Conservation (phyloP, 352 stramenopile species). For the Peronospora destructor region DNA sequence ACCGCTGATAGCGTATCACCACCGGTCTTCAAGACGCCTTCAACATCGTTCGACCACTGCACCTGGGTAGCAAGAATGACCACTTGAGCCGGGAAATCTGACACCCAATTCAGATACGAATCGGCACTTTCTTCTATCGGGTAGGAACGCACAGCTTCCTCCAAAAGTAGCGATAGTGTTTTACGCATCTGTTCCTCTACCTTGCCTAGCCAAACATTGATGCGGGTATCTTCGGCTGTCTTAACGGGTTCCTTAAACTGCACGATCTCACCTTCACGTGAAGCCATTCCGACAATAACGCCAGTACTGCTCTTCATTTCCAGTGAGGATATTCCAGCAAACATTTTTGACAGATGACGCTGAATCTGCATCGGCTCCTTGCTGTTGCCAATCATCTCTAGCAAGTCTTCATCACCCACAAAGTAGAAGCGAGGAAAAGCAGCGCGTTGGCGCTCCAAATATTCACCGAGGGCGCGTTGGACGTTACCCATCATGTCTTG, state of each 20-base stretch:
- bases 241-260: slow-evolving; percentile 89
- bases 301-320: slow-evolving; percentile 74
- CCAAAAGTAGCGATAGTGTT: slow-evolving; percentile 93
- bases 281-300: slow-evolving; percentile 91
- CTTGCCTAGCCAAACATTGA: slow-evolving; percentile 94
- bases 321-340: slow-evolving; percentile 93
- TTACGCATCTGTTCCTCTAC: slow-evolving; percentile 96
- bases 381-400: slow-evolving; percentile 99
- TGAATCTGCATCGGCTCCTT: slow-evolving; percentile 97
- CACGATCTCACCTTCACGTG: slow-evolving; percentile 98
- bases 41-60: slow-evolving; percentile 94
- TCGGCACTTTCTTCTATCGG: slow-evolving; percentile 67
- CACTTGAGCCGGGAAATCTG: slow-evolving; percentile 96
- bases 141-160: slow-evolving; percentile 86
- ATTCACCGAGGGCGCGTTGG: slow-evolving; percentile 98
- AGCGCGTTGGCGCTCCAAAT: slow-evolving; percentile 96
- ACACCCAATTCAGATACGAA: slow-evolving; percentile 95
- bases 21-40: slow-evolving; percentile 82
- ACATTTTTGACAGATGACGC: slow-evolving; percentile 98
- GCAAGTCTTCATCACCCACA: slow-evolving; percentile 98
- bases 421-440: slow-evolving; percentile 99
- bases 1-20: slow-evolving; percentile 38
- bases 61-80: slow-evolving; percentile 98
- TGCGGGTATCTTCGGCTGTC: slow-evolving; percentile 85
- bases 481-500: slow-evolving; percentile 98